A percentile compares a stretch with the other conserved stretches of the same genome.
These are phyloP conservation scores for Stellera chamaejasme DNA, from an alignment of 345 rosid genomes.

Conservation along the genomic window DNA sequence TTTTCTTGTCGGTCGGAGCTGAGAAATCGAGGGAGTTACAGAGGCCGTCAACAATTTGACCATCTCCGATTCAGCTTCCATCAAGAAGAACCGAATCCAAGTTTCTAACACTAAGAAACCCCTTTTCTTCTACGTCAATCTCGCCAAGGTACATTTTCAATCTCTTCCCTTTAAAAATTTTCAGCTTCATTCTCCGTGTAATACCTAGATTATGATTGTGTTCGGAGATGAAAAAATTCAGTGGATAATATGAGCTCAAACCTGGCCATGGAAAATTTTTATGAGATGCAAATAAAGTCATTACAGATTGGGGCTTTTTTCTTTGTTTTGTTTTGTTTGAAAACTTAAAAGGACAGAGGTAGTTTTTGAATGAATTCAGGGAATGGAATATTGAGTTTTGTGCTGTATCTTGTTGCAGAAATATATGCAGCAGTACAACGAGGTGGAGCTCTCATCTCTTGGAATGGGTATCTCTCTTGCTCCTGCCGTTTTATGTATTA, in stretches of 20 bases:
- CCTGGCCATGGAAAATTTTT: not conserved
- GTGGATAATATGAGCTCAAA: not conserved
- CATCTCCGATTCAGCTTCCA: conserved; percentile 25
- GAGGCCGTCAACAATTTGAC: conserved; percentile 25
- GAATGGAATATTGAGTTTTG: not conserved
- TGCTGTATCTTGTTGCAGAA: conserved; percentile 33
- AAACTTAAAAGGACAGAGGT: too few relatives aligned
- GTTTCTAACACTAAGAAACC: conserved; percentile 68
- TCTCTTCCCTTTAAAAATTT: not conserved
- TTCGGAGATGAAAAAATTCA: not conserved
- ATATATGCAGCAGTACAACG: conserved; percentile 63
- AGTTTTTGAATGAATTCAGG: not conserved
- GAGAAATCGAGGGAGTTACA: conserved; percentile 21
- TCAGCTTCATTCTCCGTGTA: too few relatives aligned
- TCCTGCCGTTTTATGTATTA: not conserved
- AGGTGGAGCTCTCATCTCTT: conserved; percentile 68
- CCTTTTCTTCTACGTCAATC: conserved; percentile 68
- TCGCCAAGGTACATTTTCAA: conserved; percentile 43
- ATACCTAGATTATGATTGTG: not conserved
- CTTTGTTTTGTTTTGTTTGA: too few relatives aligned
- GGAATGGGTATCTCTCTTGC: conserved; percentile 50
- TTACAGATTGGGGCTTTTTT: too few relatives aligned
- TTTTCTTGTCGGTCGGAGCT: not conserved
- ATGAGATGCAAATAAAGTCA: too few relatives aligned
- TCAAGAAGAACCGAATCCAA: conserved; percentile 61